These are phyloP conservation scores for Schizopora paradoxa DNA, from an alignment of 1,284 basidiomycete genomes.

Conservation along the genomic window DNA sequence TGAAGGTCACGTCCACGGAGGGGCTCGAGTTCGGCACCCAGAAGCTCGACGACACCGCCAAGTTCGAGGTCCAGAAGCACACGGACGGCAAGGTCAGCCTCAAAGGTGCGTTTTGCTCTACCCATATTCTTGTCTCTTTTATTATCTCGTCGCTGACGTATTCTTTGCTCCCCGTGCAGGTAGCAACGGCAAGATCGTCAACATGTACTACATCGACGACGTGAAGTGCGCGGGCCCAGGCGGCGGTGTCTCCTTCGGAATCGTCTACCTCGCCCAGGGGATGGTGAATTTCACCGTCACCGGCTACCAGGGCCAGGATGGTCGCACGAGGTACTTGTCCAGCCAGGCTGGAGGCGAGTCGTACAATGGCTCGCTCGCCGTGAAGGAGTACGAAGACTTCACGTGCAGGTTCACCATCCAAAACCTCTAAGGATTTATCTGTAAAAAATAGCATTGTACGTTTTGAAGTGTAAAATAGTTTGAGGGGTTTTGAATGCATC, in stretches of 20 bases:
- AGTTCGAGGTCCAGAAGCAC: not conserved
- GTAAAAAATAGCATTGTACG: too few relatives aligned
- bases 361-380: not conserved
- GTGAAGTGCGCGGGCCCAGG: not conserved
- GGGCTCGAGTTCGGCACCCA: not conserved
- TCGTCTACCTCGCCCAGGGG: not conserved
- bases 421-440: not conserved
- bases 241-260: not conserved
- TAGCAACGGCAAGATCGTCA: not conserved
- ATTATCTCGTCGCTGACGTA: not conserved
- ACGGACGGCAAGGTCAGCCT: not conserved
- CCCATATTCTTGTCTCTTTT: not conserved
- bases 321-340: conserved; percentile 1
- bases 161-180: not conserved
- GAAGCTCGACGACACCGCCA: conserved; percentile 1
- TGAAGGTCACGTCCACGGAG: not conserved
- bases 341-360: not conserved
- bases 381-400: not conserved
- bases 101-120: not conserved
- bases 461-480: too few relatives aligned
- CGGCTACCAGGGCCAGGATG: conserved; percentile 1
- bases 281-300: not conserved
- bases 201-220: conserved; percentile 3
- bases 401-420: not conserved
- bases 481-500: too few relatives aligned